Evolutionary conservation across 192 early-diverging fungal species (phyloP), one percentile per base, ranked within the genome.

Genomic region (Chytriomyces sp.): DNA sequence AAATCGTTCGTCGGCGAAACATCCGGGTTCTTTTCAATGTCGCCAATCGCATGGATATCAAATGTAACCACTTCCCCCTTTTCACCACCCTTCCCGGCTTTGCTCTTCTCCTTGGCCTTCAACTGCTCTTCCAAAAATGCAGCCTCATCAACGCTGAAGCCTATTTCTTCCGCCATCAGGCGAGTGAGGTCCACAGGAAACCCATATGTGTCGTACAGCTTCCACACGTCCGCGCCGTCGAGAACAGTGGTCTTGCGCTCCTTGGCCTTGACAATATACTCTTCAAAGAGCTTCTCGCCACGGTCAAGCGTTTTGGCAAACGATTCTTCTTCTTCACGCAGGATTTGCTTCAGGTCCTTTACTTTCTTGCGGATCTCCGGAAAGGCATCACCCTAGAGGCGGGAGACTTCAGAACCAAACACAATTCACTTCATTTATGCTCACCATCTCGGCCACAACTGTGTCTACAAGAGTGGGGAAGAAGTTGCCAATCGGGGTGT

Each of bases 131-230:
- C 77, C 73, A 89, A 80, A 66, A 97, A 98, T 75, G 87, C 92
- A 38, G 78, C 81, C 78, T 96, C 94, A 75, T 99, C 90, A 5
- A 99, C 90, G 17, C 64, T 64, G 55, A 98, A 79, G 8, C 91
- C 93, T 76, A 89, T 90, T 78, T 99, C 97, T 81, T 99, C 94
- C n/a, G 97, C 95, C 95, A 99, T 98, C 57, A 99, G 77, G 53
- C 93, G 91, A 10, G 97, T 99, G 55, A 99, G 85, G 78, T 99
- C 97, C 1, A 96, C 93, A 4, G 97, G 97, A 89, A 99, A 99
- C 34, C 97, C 97, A 77, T 94, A 99, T 14, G 97, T 99, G 75
- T 98, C 97, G 70, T 99, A 99, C 77, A 99, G 79, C n/a, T 94
- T 87, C 95, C 95, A 99, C 8, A 94, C 97, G 79, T 94, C 93